Evolutionary conservation across 2,329 filamentous ascomycete species (phyloP).

Genomic region (Colletotrichum lentis): DNA sequence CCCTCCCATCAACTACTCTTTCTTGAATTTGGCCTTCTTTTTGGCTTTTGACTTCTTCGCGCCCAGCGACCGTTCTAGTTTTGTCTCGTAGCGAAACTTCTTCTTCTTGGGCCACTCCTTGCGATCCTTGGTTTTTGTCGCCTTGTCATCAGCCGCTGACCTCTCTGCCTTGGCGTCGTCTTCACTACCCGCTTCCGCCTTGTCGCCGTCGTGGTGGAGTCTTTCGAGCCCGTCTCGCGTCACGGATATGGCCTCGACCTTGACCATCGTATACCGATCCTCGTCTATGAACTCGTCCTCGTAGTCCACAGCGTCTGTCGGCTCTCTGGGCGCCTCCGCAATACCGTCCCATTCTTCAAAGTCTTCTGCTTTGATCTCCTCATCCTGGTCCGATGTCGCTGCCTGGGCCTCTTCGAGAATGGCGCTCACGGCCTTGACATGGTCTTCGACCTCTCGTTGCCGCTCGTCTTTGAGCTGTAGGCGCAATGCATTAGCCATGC

Average conservation of each 20-base stretch:
- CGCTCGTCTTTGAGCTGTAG: conserved; percentile 83
- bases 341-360: conserved; percentile 73
- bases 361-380: conserved; percentile 49
- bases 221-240: conserved; percentile 76
- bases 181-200: conserved; percentile 41
- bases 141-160: conserved; percentile 43
- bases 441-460: conserved; percentile 80
- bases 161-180: conserved; percentile 41
- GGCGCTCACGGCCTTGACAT: conserved; percentile 78
- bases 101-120: conserved; percentile 74
- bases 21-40: conserved; percentile 51
- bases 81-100: conserved; percentile 92
- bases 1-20: conserved; percentile 21
- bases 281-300: conserved; percentile 97
- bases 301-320: conserved; percentile 69
- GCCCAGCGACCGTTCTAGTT: conserved; percentile 80
- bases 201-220: conserved; percentile 46
- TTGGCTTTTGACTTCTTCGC: conserved; percentile 76
- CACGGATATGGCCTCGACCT: conserved; percentile 86
- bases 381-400: conserved; percentile 52
- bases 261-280: conserved; percentile 94
- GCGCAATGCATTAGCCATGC: neutral
- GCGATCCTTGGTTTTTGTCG: conserved; percentile 65
- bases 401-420: conserved; percentile 70
- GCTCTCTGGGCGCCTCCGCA: conserved; percentile 57